phyloP scores from a whole-genome alignment of 306 rosid species.

The Quillaja saponaria region DNA sequence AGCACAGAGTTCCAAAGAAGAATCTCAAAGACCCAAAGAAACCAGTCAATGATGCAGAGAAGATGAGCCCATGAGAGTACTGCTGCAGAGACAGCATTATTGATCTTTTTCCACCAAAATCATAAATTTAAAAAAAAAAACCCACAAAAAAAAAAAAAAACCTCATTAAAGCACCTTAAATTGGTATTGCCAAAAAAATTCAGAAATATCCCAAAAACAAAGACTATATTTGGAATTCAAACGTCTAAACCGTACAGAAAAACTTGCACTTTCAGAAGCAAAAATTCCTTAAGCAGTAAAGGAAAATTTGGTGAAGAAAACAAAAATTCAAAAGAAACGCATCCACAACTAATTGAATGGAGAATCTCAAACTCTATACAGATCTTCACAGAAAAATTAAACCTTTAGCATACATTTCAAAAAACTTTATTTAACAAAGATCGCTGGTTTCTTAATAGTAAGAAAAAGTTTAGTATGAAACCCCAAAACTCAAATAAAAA shows the following conservation, averaged over 20 bases:
- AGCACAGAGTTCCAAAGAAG: slow-evolving; percentile 83
- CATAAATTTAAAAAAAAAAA: slow-evolving; percentile 22
- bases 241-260: slow-evolving; percentile 32
- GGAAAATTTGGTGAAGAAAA: slow-evolving; percentile 28
- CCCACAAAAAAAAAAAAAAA: slow-evolving; percentile 27
- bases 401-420: no score
- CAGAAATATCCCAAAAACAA: slow-evolving; percentile 28
- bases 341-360: slow-evolving; percentile 2
- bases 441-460: no score
- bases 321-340: slow-evolving; percentile 7
- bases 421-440: slow-evolving; percentile 7
- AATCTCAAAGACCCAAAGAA: slow-evolving; percentile 54
- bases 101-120: slow-evolving; percentile 49
- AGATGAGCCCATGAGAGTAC: slow-evolving; percentile 67
- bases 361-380: slow-evolving; percentile 26
- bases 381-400: slow-evolving; percentile 21
- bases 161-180: slow-evolving; percentile 25
- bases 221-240: slow-evolving; percentile 34
- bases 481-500: no score
- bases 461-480: no score
- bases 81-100: slow-evolving; percentile 61
- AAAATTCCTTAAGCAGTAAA: slow-evolving; percentile 36
- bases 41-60: slow-evolving; percentile 69
- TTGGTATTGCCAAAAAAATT: slow-evolving; percentile 30
- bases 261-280: slow-evolving; percentile 37